These are phyloP conservation scores for Suillus ampliporus DNA, from an alignment of 768 basidiomycete species.

Conservation along the genomic window DNA sequence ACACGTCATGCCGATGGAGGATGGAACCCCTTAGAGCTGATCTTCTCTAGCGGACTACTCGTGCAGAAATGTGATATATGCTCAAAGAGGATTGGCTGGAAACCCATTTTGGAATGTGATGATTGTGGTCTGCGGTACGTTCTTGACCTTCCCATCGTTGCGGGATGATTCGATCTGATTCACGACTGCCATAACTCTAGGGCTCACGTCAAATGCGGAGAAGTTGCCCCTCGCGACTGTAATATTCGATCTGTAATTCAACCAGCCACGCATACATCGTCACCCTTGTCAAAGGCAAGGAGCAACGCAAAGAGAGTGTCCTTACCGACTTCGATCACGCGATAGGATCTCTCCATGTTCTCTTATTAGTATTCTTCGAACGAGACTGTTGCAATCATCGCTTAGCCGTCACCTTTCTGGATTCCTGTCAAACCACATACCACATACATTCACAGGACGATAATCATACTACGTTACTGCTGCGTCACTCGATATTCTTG, in stretches of 20 bases:
- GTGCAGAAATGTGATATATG: constrained; percentile 86
- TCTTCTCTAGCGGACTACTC: constrained; percentile 75
- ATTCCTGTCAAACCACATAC: not conserved
- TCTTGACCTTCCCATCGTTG: constrained; percentile 7
- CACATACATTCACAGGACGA: constrained; percentile 1
- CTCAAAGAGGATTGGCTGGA: constrained; percentile 82
- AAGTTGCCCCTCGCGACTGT: constrained; percentile 80
- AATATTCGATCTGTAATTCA: constrained; percentile 42
- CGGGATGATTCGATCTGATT: constrained; percentile 13
- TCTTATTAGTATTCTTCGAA: not conserved
- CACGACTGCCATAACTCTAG: constrained; percentile 42
- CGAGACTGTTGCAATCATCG: not conserved
- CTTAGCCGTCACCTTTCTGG: not conserved
- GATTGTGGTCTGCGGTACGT: constrained; percentile 81
- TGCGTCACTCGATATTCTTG: not conserved
- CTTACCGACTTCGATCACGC: constrained; percentile 26
- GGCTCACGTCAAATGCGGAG: constrained; percentile 88
- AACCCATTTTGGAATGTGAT: constrained; percentile 85
- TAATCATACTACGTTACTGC: not conserved
- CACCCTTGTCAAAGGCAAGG: constrained; percentile 34
- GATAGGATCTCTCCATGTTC: constrained; percentile 26
- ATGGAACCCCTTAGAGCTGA: constrained; percentile 81
- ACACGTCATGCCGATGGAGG: constrained; percentile 39
- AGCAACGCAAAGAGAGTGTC: constrained; percentile 34
- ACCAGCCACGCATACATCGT: constrained; percentile 25